phyloP scores from a whole-genome alignment of 2,329 filamentous ascomycete species.

The Nigrospora oryzae region DNA sequence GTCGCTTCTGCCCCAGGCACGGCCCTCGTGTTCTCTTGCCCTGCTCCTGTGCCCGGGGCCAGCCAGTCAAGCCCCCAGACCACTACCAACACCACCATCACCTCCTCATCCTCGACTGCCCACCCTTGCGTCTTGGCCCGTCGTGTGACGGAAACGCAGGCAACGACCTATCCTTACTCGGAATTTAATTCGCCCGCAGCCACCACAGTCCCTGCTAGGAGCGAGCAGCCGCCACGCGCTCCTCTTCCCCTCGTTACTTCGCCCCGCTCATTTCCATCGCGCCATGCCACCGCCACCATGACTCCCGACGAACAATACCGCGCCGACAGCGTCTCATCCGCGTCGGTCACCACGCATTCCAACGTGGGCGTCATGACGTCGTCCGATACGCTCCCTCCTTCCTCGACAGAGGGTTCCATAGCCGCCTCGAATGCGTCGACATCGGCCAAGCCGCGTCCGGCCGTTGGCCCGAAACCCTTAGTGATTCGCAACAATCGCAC shows the following conservation, averaged over 20 bases:
- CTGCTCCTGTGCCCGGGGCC: too few species aligned
- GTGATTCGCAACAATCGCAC: conserved; percentile 70
- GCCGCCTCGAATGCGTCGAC: conserved; percentile 16
- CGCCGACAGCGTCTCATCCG: conserved; percentile 37
- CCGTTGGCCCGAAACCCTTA: conserved; percentile 41
- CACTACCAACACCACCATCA: background rate
- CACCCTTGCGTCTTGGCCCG: background rate
- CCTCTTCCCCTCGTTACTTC: background rate
- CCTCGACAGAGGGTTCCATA: conserved; percentile 29
- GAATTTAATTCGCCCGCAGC: background rate
- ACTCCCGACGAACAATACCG: conserved; percentile 17
- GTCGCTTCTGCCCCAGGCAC: too few species aligned
- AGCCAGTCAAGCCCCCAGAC: background rate
- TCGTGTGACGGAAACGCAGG: too few species aligned
- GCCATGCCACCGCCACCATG: conserved; percentile 1
- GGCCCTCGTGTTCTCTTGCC: too few species aligned
- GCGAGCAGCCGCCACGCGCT: background rate
- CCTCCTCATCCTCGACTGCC: background rate
- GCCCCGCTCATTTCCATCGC: background rate
- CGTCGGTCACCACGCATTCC: conserved; percentile 30
- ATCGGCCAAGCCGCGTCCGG: conserved; percentile 11
- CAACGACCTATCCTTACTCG: background rate
- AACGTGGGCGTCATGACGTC: conserved; percentile 35
- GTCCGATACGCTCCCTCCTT: conserved; percentile 31
- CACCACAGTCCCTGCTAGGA: background rate